These are phyloP conservation scores for Colletotrichum ledebouriae DNA, from an alignment of 2,329 filamentous ascomycete genomes.

Conservation along the genomic window DNA sequence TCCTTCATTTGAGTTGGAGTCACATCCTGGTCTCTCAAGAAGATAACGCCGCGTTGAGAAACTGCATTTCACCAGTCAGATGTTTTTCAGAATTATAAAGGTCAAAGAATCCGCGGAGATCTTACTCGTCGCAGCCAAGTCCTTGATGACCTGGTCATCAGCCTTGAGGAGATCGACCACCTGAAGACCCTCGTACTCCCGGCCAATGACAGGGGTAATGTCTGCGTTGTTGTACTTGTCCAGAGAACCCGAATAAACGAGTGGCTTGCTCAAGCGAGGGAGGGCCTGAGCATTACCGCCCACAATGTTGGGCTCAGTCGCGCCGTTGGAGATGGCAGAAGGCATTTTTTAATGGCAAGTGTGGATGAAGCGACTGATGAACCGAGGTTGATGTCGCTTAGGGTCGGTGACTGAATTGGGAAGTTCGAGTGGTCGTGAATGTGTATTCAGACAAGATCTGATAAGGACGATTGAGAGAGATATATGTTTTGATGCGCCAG, in stretches of 20 bases:
- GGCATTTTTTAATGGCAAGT: constrained; percentile 49
- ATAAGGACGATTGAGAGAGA: constrained; percentile 24
- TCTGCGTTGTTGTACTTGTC: constrained; percentile 54
- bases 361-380: neutral
- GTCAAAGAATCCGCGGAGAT: neutral
- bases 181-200: constrained; percentile 59
- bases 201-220: constrained; percentile 64
- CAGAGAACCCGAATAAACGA: constrained; percentile 57
- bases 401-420: constrained; percentile 4
- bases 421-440: neutral
- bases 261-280: constrained; percentile 50
- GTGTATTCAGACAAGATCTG: constrained; percentile 19
- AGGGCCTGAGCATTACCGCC: constrained; percentile 50
- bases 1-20: constrained; percentile 55
- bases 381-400: neutral
- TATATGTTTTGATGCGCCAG: constrained; percentile 25
- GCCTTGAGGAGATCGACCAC: constrained; percentile 51
- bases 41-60: constrained; percentile 55
- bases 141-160: constrained; percentile 63
- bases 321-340: constrained; percentile 46
- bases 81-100: neutral
- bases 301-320: constrained; percentile 45
- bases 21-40: constrained; percentile 53
- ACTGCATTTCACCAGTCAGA: constrained; percentile 41
- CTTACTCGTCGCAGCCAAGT: constrained; percentile 64